A percentile compares a stretch with the other conserved stretches of the same genome.
Evolutionary conservation across 176 grass and related monocot genomes (phyloP).

Genomic region (Rhipidocladum racemiflorum): DNA sequence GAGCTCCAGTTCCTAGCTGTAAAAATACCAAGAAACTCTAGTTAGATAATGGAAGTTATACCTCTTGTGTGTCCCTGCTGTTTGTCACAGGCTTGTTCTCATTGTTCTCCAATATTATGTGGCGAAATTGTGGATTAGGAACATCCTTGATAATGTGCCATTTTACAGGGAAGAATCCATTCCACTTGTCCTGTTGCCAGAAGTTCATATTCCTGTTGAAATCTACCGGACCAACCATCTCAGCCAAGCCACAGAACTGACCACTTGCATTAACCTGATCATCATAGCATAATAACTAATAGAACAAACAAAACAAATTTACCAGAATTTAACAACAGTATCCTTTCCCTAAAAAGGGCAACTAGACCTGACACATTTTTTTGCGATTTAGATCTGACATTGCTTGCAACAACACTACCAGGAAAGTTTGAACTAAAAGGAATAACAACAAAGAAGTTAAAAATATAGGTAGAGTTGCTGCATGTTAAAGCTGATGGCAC

Average conservation of each 20-base stretch:
- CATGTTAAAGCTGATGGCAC: background rate
- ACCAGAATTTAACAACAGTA: background rate
- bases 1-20: background rate
- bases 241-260: conserved; percentile 90
- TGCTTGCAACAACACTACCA: background rate
- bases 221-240: conserved; percentile 86
- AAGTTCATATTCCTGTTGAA: conserved; percentile 85
- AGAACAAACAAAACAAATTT: conserved; percentile 18
- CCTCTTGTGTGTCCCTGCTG: conserved; percentile 95
- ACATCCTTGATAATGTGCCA: conserved; percentile 97
- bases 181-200: conserved; percentile 99
- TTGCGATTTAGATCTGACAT: background rate
- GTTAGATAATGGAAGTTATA: conserved; percentile 35
- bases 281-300: conserved; percentile 20
- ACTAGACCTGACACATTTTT: background rate
- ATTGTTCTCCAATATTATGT: conserved; percentile 97
- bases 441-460: background rate
- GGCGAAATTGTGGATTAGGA: conserved; percentile 86
- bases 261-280: conserved; percentile 89
- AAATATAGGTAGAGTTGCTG: background rate
- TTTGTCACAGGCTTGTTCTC: conserved; percentile 93
- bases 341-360: background rate
- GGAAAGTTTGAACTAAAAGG: background rate
- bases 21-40: conserved; percentile 4
- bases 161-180: conserved; percentile 82